Conservation (phyloP, 2,329 filamentous ascomycete genomes). For the Ceratocystis variospora region DNA sequence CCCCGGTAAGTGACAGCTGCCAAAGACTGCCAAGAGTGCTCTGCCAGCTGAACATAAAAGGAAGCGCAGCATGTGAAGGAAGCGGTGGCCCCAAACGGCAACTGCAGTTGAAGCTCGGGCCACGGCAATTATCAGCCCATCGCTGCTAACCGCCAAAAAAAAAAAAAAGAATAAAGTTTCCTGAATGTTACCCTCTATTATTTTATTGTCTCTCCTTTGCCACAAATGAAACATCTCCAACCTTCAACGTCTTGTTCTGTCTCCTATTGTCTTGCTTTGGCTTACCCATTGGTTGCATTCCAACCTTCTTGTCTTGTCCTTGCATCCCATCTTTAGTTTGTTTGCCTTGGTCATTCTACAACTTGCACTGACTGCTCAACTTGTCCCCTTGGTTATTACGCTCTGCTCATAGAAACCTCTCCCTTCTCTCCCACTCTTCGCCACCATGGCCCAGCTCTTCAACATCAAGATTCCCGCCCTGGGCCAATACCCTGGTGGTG, state of each 20-base stretch:
- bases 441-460: slow-evolving; percentile 33
- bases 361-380: neutral
- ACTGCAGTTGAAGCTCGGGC: slow-evolving; percentile 3
- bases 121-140: slow-evolving; percentile 2
- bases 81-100: neutral
- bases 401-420: neutral
- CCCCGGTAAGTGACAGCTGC: neutral
- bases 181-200: too few species aligned
- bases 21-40: fast-evolving
- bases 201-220: neutral
- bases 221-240: neutral
- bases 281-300: too few species aligned
- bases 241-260: neutral
- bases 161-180: neutral
- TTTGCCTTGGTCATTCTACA: neutral
- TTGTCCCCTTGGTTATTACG: neutral
- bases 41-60: neutral
- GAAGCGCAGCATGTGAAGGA: neutral
- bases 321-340: too few species aligned
- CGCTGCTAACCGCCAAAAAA: neutral
- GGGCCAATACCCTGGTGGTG: slow-evolving; percentile 37
- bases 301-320: too few species aligned
- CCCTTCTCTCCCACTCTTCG: neutral
- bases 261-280: too few species aligned
- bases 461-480: slow-evolving; percentile 41